Evolutionary conservation across 1,284 basidiomycete genomes (phyloP).

Genomic region (Hymenochaete sp.): DNA sequence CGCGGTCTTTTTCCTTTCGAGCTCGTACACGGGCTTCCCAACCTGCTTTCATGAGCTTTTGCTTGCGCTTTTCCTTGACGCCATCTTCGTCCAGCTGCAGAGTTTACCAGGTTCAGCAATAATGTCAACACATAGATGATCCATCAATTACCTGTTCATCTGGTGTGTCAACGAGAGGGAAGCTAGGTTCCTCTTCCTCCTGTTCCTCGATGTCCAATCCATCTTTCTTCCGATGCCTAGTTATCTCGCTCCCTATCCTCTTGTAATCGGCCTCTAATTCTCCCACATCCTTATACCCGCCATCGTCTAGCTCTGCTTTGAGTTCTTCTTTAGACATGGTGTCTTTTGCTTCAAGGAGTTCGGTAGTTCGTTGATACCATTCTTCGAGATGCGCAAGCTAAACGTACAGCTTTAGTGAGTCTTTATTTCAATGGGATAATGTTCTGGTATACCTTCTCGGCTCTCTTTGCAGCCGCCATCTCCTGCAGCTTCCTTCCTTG

Average conservation of each 20-base stretch:
- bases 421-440: constrained; percentile 2
- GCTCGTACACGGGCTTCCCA: constrained; percentile 86
- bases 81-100: constrained; percentile 83
- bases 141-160: constrained; percentile 62
- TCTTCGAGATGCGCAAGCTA: constrained; percentile 74
- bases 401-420: not conserved
- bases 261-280: constrained; percentile 65
- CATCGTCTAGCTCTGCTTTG: constrained; percentile 51
- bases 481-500: constrained; percentile 87
- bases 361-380: constrained; percentile 68
- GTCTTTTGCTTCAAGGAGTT: constrained; percentile 56
- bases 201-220: constrained; percentile 51
- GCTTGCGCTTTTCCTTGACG: constrained; percentile 91
- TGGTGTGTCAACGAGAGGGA: constrained; percentile 84
- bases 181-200: constrained; percentile 68
- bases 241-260: constrained; percentile 63
- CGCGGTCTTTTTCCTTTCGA: constrained; percentile 84
- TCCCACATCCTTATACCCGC: constrained; percentile 69
- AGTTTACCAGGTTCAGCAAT: not conserved
- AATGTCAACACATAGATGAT: constrained; percentile 16
- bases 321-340: constrained; percentile 74
- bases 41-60: constrained; percentile 89
- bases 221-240: constrained; percentile 68
- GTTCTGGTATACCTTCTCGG: constrained; percentile 63
- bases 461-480: constrained; percentile 79